A percentile compares a stretch with the other conserved stretches of the same genome.
Conservation (phyloP, 768 basidiomycete genomes). For the Agrocybe chaxingu region DNA sequence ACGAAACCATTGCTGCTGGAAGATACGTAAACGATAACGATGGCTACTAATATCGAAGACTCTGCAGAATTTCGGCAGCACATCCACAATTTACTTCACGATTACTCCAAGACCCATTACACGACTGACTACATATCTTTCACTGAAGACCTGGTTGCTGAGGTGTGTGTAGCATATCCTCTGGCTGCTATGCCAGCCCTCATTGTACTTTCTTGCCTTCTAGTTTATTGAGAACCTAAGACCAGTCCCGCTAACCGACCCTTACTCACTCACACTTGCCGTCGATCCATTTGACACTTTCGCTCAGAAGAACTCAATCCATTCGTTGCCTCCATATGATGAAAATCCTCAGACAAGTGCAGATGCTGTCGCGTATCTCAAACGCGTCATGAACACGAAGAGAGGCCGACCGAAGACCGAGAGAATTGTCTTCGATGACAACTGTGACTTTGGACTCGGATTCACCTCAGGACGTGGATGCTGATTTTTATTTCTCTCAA, state of each 20-base stretch:
- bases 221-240: slow-evolving; percentile 43
- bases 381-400: slow-evolving; percentile 17
- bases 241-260: slow-evolving; percentile 45
- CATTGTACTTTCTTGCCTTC: not conserved
- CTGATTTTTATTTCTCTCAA: not conserved
- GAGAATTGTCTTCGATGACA: slow-evolving; percentile 31
- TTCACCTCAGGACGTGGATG: not conserved
- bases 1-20: too few relatives aligned
- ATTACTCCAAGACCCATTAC: slow-evolving; percentile 51
- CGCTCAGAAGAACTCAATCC: slow-evolving; percentile 27
- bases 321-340: slow-evolving; percentile 35
- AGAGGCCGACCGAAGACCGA: slow-evolving; percentile 30
- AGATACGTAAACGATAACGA: too few relatives aligned
- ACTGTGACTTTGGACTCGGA: slow-evolving; percentile 21
- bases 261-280: slow-evolving; percentile 48
- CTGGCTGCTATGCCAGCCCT: not conserved
- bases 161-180: slow-evolving; percentile 29
- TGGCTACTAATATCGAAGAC: slow-evolving; percentile 11
- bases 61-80: slow-evolving; percentile 33
- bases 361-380: slow-evolving; percentile 32
- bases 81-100: slow-evolving; percentile 50
- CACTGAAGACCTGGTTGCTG: slow-evolving; percentile 45
- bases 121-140: slow-evolving; percentile 53
- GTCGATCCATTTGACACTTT: slow-evolving; percentile 52
- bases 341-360: slow-evolving; percentile 40